These are phyloP conservation scores for Hyaloscypha finlandica DNA, from an alignment of 495 filamentous ascomycete genomes.

Conservation along the genomic window DNA sequence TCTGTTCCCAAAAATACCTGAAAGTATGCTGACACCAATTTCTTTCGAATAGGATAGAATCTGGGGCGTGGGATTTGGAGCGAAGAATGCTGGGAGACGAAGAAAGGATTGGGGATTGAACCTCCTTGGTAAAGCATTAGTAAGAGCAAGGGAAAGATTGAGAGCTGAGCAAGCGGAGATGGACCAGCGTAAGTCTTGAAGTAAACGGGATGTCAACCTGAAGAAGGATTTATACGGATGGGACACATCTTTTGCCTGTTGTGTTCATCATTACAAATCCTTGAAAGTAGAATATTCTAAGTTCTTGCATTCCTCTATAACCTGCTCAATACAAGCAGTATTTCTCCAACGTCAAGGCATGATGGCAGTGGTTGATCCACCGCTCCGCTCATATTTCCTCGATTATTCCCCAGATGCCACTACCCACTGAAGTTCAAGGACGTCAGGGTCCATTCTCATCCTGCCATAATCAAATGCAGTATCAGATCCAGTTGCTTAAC, in stretches of 20 bases:
- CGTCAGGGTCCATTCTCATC: conserved; percentile 15
- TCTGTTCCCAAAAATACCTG: no score
- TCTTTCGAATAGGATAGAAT: no score
- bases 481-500: conserved; percentile 7
- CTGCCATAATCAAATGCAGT: conserved; percentile 25
- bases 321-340: background rate
- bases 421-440: conserved; percentile 12
- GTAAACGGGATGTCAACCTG: background rate
- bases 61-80: conserved; percentile 38
- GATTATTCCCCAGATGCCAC: background rate
- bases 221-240: background rate
- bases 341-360: background rate
- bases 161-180: conserved; percentile 18
- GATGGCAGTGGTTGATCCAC: background rate
- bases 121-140: conserved; percentile 56
- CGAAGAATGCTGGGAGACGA: conserved; percentile 47
- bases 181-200: background rate
- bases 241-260: background rate
- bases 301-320: conserved; percentile 9
- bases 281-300: background rate
- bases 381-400: background rate
- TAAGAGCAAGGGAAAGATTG: conserved; percentile 25
- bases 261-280: background rate
- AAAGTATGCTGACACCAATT: no score
- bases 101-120: conserved; percentile 64